Evolutionary conservation across 768 basidiomycete species (phyloP), one percentile per base, ranked within the genome.

Genomic region (Pleurotus platypus): DNA sequence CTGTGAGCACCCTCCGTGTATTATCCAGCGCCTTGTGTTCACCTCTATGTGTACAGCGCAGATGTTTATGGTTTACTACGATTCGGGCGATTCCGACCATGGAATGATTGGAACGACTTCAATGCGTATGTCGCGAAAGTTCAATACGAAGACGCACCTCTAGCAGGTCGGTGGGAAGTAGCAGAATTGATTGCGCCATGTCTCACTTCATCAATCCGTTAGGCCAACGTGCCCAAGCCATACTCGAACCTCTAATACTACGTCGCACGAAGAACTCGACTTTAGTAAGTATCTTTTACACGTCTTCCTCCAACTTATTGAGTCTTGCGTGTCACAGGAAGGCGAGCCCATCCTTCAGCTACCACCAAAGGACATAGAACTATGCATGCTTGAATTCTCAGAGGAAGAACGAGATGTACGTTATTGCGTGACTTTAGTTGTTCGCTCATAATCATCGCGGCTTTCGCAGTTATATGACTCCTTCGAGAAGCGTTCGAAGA

Each of bases 31-130:
- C 7, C 18, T 47, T 53, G 16, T 57, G 22, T 12, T 35, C 35
- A 50, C 12, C 61, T 42, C 9, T 54, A 35, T n/a, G 24, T 46
- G 30, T 20, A 11, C 61, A 86, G 86, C 18, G 83, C 84, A 8
- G 87, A 89, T 66, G 78, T 89, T 20, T 89, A 89, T 64, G 84
- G 86, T 5, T 76, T 87, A 24, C 70, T 90, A 35, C 81, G 88
- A 2, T 90, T 87, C 63, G 85, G 86, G 2, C 79, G 76, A 16
- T 87, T 87, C 65, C 70, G 81, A 5, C 87, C 87, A 0, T 92
- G 79, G 78, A 86, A 86, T 60, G 85, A 89, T 57, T 93, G 89
- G 87, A 66, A 74, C 8, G 70, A 77, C 43, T 94, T 90, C 70
- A 80, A 86, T 56, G 70, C 69, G 2, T 74, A 81, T 61, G 72